A percentile compares a stretch with the other conserved stretches of the same genome.
Evolutionary conservation across 116 monocot species (phyloP).

Genomic region (Papilionanthe hybrid): DNA sequence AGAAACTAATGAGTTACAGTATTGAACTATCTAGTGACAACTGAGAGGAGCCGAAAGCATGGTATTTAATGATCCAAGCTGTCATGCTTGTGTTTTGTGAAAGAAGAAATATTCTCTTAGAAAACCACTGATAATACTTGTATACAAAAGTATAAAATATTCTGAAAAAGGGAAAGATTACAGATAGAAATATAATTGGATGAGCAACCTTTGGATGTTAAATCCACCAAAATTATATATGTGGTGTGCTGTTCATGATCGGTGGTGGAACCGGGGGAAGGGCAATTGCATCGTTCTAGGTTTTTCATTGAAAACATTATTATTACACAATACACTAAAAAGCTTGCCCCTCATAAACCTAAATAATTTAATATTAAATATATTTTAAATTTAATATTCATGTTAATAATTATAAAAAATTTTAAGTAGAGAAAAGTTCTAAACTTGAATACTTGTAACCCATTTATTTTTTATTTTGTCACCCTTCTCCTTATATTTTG

Average conservation of each 20-base stretch:
- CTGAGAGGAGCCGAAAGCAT: neutral
- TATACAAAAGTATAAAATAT: neutral
- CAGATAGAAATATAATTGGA: neutral
- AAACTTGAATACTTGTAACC: too few relatives aligned
- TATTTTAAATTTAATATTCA: too few relatives aligned
- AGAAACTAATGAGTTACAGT: neutral
- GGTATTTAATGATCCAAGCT: neutral
- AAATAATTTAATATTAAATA: too few relatives aligned
- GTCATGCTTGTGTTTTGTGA: neutral
- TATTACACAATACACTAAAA: too few relatives aligned
- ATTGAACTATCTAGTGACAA: neutral
- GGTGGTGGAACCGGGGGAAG: too few relatives aligned
- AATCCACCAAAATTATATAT: neutral
- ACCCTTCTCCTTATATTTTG: too few relatives aligned
- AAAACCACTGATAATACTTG: neutral
- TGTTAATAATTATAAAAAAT: too few relatives aligned
- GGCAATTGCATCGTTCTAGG: too few relatives aligned
- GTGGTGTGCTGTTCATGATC: neutral
- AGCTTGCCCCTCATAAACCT: too few relatives aligned
- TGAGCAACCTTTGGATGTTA: neutral
- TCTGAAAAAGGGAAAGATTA: neutral
- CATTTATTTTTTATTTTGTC: too few relatives aligned
- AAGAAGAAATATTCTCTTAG: neutral
- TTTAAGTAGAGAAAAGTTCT: too few relatives aligned
- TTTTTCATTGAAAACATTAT: too few relatives aligned